Conservation (phyloP, 2,329 filamentous ascomycete genomes). For the Monosporascus sp. region DNA sequence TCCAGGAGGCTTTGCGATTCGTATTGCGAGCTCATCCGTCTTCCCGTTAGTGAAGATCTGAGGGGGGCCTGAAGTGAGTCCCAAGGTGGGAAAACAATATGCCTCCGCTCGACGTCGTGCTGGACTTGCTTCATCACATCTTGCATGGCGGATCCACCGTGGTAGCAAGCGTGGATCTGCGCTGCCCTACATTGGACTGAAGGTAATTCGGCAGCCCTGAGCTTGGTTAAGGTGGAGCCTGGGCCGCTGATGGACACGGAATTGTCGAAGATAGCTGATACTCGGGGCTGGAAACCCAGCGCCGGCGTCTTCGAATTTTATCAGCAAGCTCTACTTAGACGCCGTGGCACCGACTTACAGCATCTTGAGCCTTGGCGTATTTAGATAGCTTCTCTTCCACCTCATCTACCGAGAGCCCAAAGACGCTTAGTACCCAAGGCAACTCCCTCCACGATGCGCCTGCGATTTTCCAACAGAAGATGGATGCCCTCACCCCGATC, state of each 20-base stretch:
- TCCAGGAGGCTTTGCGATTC: conserved; percentile 3
- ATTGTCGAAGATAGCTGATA: conserved; percentile 2
- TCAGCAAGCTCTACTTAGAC: neutral
- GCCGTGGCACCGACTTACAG: neutral
- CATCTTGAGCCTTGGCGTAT: neutral
- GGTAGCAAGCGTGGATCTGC: conserved; percentile 4
- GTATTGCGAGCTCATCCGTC: neutral
- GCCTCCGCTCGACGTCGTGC: neutral
- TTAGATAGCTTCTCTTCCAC: conserved; percentile 1
- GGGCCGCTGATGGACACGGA: neutral
- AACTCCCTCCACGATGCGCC: neutral
- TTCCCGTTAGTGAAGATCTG: conserved; percentile 5
- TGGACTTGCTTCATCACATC: neutral
- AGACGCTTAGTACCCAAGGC: conserved; percentile 2
- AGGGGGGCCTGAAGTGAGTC: neutral
- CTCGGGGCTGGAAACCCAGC: neutral
- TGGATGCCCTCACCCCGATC: neutral
- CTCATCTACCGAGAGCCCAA: conserved; percentile 1
- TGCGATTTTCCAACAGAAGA: neutral
- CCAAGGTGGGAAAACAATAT: conserved; percentile 2
- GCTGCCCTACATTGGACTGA: neutral
- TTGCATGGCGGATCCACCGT: neutral
- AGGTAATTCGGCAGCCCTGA: neutral
- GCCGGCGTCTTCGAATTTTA: neutral
- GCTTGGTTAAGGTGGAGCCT: neutral